Conservation (phyloP, 805 yeast genomes). For the Scheffersomyces stipitis region DNA sequence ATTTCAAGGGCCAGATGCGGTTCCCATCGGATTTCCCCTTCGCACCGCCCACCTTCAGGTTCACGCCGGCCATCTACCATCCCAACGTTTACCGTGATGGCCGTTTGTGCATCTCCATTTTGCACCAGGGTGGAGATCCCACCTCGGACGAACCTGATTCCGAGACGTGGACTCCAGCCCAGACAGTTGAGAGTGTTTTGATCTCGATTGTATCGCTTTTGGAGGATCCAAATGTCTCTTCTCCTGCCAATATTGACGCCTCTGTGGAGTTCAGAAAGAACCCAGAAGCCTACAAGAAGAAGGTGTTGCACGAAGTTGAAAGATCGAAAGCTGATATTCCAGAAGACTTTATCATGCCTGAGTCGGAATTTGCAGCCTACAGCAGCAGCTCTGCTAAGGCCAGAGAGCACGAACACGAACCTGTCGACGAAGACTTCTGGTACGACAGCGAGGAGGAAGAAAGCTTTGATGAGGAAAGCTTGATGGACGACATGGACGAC, state of each 20-base stretch:
- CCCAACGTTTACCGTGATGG: conserved; percentile 96
- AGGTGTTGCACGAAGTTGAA: conserved; percentile 79
- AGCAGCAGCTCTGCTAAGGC: conserved; percentile 30
- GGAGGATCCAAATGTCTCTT: conserved; percentile 89
- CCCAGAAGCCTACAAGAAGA: conserved; percentile 70
- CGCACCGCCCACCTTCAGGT: conserved; percentile 88
- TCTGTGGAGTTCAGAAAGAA: conserved; percentile 86
- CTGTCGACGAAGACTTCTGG: conserved; percentile 82
- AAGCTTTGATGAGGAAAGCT: conserved; percentile 47
- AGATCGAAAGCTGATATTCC: conserved; percentile 85
- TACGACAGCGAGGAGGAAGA: conserved; percentile 57
- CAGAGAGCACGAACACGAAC: conserved; percentile 50
- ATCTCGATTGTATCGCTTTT: conserved; percentile 86
- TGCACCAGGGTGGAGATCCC: conserved; percentile 89
- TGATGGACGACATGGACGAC: conserved; percentile 47
- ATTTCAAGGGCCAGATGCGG: conserved; percentile 89
- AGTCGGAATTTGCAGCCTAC: conserved; percentile 50
- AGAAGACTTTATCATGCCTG: conserved; percentile 79
- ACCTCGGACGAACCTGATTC: conserved; percentile 89
- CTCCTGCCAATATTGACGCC: conserved; percentile 97
- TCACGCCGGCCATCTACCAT: conserved; percentile 90
- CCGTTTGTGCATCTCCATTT: conserved; percentile 84
- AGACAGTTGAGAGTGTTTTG: conserved; percentile 87
- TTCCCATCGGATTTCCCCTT: conserved; percentile 92
- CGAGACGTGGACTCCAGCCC: conserved; percentile 94